Percentiles rank a stretch among this genome's conserved stretches.
Evolutionary conservation across 495 filamentous ascomycete species (phyloP).

Genomic region (Apiosordaria backusii): DNA sequence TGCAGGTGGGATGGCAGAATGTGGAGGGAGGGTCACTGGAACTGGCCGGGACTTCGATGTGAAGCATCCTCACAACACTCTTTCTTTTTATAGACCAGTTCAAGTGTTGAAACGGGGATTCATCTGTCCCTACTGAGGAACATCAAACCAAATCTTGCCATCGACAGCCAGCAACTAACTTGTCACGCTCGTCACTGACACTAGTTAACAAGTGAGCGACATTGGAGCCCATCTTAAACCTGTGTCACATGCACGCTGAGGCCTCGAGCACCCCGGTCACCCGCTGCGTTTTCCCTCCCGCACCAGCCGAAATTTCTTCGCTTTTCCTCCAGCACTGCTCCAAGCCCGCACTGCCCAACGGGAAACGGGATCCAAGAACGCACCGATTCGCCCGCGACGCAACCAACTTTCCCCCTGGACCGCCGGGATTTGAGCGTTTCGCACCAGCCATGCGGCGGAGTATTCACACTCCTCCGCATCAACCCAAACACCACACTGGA

Average conservation of each 20-base stretch:
- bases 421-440: conserved; percentile 7
- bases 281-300: conserved; percentile 14
- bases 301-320: conserved; percentile 29
- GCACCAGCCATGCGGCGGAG: conserved; percentile 39
- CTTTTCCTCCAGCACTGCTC: conserved; percentile 12
- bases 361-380: background rate
- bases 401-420: conserved; percentile 1
- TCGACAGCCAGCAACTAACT: no score
- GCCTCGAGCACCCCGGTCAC: conserved; percentile 4
- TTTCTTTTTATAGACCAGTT: background rate
- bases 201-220: background rate
- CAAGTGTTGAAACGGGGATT: background rate
- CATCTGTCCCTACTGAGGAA: background rate
- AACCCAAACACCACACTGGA: conserved; percentile 39
- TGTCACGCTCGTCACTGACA: background rate
- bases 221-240: background rate
- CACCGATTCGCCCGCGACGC: conserved; percentile 2
- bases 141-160: background rate
- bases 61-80: background rate
- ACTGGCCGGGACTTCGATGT: background rate
- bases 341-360: conserved; percentile 5
- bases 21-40: background rate
- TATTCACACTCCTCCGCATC: conserved; percentile 33
- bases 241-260: conserved; percentile 5
- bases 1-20: background rate